These are phyloP conservation scores for Elongisporangium anandrum DNA, from an alignment of 352 stramenopile genomes.

Conservation along the genomic window DNA sequence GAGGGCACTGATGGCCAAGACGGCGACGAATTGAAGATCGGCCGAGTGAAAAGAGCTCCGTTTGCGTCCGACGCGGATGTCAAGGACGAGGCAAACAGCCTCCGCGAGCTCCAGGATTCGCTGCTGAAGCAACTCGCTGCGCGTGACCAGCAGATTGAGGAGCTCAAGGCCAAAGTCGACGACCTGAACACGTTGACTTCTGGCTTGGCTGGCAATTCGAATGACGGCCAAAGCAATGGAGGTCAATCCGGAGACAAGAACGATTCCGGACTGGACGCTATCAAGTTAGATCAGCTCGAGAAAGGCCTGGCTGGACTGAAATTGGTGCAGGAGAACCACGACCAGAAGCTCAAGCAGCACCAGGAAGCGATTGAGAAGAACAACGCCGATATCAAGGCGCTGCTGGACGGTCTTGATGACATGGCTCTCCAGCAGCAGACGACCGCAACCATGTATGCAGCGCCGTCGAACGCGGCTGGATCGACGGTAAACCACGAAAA, in stretches of 20 bases:
- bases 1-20: conserved; percentile 4
- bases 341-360: conserved; percentile 40
- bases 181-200: conserved; percentile 22
- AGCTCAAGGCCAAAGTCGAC: conserved; percentile 23
- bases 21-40: neutral
- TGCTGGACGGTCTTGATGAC: conserved; percentile 47
- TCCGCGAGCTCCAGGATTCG: conserved; percentile 32
- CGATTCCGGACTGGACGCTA: conserved; percentile 11
- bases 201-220: conserved; percentile 9
- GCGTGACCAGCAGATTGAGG: conserved; percentile 33
- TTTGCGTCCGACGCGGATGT: conserved; percentile 40
- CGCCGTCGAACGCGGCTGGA: conserved; percentile 3
- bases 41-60: conserved; percentile 10
- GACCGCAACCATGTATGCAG: conserved; percentile 20
- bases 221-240: conserved; percentile 2
- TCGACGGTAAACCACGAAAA: conserved; percentile 5
- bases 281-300: conserved; percentile 18
- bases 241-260: neutral
- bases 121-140: conserved; percentile 27
- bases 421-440: conserved; percentile 49
- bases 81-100: conserved; percentile 31
- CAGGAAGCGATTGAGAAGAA: conserved; percentile 37
- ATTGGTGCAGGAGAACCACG: conserved; percentile 29
- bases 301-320: conserved; percentile 47
- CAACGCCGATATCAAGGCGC: conserved; percentile 37